phyloP scores from a whole-genome alignment of 106 monocot genomes.

The Hemerocallis citrina region DNA sequence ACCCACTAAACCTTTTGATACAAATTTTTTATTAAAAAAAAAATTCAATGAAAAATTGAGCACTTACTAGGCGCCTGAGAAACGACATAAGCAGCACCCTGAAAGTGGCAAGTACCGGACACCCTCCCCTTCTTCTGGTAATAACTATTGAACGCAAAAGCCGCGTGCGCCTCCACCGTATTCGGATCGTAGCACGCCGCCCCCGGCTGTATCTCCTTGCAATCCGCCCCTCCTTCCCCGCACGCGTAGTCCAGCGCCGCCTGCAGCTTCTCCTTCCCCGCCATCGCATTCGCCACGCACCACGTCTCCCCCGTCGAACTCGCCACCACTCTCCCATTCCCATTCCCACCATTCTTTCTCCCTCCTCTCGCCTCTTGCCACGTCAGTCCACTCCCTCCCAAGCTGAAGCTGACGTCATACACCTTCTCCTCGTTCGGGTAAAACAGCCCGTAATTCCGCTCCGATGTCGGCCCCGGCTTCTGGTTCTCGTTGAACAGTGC shows the following conservation, averaged over 20 bases:
- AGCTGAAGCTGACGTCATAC: conserved; percentile 55
- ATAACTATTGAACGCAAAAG: conserved; percentile 78
- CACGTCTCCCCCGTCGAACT: conserved; percentile 35
- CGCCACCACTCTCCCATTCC: not conserved
- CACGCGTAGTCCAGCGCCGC: conserved; percentile 78
- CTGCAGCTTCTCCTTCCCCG: conserved; percentile 50
- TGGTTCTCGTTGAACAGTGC: conserved; percentile 93
- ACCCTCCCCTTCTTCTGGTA: conserved; percentile 56
- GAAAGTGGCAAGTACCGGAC: conserved; percentile 67
- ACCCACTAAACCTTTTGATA: not conserved
- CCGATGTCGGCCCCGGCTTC: conserved; percentile 85
- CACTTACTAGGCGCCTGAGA: conserved; percentile 45
- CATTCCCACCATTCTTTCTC: not conserved
- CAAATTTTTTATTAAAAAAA: not conserved
- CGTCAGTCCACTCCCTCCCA: conserved; percentile 14
- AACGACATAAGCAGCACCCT: conserved; percentile 69
- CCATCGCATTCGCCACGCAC: conserved; percentile 64
- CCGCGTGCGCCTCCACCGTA: conserved; percentile 68
- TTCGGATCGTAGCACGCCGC: conserved; percentile 54
- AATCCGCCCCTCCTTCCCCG: conserved; percentile 81
- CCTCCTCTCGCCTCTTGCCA: conserved; percentile 24
- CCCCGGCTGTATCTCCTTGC: conserved; percentile 60
- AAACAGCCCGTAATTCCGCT: conserved; percentile 89
- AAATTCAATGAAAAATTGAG: not conserved
- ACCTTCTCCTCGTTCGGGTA: conserved; percentile 76